Base-by-base conservation (phyloP, 2,329 filamentous ascomycete species). In the Ophiostoma perfectum region DNA sequence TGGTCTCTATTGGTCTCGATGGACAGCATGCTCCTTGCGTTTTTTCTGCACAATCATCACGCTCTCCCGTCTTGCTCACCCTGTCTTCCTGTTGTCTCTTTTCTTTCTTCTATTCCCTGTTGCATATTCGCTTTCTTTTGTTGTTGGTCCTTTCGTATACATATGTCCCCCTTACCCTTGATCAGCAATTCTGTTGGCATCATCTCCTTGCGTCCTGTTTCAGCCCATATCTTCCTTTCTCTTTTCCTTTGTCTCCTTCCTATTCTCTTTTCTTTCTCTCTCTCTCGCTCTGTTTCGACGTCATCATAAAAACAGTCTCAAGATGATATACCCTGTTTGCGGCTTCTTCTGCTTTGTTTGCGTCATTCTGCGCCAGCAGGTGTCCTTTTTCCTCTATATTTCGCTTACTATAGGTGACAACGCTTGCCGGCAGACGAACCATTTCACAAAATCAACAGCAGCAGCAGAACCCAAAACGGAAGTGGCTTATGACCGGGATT, bases 321-420 rank as follows among this genome's bases (percentile, higher is more conserved):
- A 27, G 49, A 55, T 27, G 7, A 8, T 55, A 4, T 16, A 55
- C 49, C 49, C 49, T 55, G 49, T 55, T 55, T 55, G 18, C 18
- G 2, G 49, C n/a, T 55, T 36, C 49, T 55, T 55, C 18, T 55
- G n/a, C 49, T 36, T 55, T 9, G 12, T 36, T 55, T 55, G 49
- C 49, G 49, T 55, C 49, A 55, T 55, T 27, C 49, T 55, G 49
- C 49, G n/a, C 4, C 49, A 55, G 49, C 49, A 55, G 18, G 49
- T 18, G n/a, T 12, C 49, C 18, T 55, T 55, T 55, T 55, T 55
- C 11, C 3, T 55, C 49, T 27, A 52, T 27, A 27, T 55, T 27
- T 27, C 27, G 49, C 11, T 18, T 18, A 18, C 49, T 55, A 55
- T 55, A 55, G 49, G 49, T 55, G 7, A 55, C 49, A 55, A 55